A percentile compares a stretch with the other conserved stretches of the same genome.
These are phyloP conservation scores for Filobasidium floriforme DNA, from an alignment of 768 basidiomycete genomes.

Conservation along the genomic window DNA sequence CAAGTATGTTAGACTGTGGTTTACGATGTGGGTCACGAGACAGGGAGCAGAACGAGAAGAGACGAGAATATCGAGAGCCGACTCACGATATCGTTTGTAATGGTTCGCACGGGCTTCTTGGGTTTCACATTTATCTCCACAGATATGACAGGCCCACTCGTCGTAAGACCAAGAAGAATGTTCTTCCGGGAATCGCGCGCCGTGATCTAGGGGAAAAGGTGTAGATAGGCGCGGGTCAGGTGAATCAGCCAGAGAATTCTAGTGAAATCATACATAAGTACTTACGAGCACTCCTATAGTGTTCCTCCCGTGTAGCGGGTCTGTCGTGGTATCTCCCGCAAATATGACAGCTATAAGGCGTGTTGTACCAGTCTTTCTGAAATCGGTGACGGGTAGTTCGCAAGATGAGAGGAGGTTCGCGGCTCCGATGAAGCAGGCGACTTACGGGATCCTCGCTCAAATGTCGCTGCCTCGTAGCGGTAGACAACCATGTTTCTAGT, in stretches of 20 bases:
- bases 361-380: slow-evolving; percentile 2
- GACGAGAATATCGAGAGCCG: no score
- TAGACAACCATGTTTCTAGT: not conserved
- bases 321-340: slow-evolving; percentile 3
- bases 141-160: slow-evolving; percentile 1
- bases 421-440: no score
- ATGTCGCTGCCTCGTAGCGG: not conserved
- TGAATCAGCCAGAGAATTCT: not conserved
- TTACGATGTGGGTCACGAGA: no score
- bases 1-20: no score
- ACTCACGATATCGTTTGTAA: slow-evolving; percentile 3
- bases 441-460: slow-evolving; percentile 2
- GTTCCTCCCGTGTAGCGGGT: not conserved
- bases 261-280: not conserved
- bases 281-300: not conserved
- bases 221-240: not conserved
- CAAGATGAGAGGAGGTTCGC: no score
- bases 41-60: not conserved
- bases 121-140: not conserved
- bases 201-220: not conserved
- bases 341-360: not conserved
- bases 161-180: not conserved
- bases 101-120: not conserved
- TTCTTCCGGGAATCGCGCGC: not conserved
- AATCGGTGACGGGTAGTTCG: no score